Evolutionary conservation across 768 basidiomycete species (phyloP).

Genomic region (Russula olivacea): DNA sequence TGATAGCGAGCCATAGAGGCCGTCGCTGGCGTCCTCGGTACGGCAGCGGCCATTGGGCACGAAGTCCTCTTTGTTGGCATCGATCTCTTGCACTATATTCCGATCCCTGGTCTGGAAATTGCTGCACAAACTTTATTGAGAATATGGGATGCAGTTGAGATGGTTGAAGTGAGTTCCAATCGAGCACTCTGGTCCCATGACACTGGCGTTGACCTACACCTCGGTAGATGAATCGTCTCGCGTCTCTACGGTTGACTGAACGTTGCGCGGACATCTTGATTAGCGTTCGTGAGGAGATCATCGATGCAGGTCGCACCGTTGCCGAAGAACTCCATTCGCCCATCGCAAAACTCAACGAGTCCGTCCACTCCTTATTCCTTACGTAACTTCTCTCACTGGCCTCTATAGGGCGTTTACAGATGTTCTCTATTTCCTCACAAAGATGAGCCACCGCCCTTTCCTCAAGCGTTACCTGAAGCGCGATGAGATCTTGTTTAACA

Average conservation of each 20-base stretch:
- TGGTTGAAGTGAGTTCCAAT: conserved; percentile 45
- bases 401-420: conserved; percentile 37
- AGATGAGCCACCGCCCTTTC: conserved; percentile 62
- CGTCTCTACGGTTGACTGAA: conserved; percentile 64
- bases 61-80: conserved; percentile 40
- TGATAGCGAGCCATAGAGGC: conserved; percentile 29
- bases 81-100: conserved; percentile 45
- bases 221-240: conserved; percentile 56
- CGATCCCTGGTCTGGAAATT: conserved; percentile 49
- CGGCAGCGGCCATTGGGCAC: conserved; percentile 38
- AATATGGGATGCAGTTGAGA: conserved; percentile 61
- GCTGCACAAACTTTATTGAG: conserved; percentile 47
- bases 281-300: conserved; percentile 56
- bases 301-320: conserved; percentile 50
- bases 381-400: conserved; percentile 2
- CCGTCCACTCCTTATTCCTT: conserved; percentile 28
- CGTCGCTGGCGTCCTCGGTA: conserved; percentile 37
- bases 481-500: conserved; percentile 55
- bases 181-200: not conserved
- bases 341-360: conserved; percentile 47
- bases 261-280: conserved; percentile 64
- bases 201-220: not conserved
- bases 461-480: conserved; percentile 72
- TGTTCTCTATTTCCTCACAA: conserved; percentile 48
- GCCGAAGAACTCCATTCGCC: conserved; percentile 46